Evolutionary conservation across 495 filamentous ascomycete genomes (phyloP), one percentile per base, ranked within the genome.

Genomic region (Apodospora peruviana): DNA sequence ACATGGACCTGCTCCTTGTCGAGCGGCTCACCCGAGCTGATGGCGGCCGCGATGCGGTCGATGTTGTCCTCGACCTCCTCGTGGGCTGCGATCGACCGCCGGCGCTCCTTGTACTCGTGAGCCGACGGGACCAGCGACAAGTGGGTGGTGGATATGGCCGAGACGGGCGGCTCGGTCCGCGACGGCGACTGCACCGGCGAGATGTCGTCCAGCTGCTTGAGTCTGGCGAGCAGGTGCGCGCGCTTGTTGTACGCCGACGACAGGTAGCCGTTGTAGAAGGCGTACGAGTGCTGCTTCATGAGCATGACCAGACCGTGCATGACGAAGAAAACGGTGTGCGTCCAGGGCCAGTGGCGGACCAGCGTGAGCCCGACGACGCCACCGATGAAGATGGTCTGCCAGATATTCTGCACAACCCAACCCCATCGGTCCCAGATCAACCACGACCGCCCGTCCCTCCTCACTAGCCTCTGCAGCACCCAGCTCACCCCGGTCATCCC

Each of bases 261-360:
- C 23, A 90, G 66, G 52, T 89, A 75, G 4, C 86, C 86, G 56
- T 89, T 90, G 60, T 87, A 89, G 49, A 85, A 85, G 2, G 80
- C 76, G 59, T 86, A 88, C 42, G 80, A 85, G 58, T 89, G 86
- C 59, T 85, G 82, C 65, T 90, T 90, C 86, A 90, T 89, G 40
- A 88, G 51, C 75, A 88, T 82, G 1, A 82, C 79, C 17, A 87
- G 55, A 14, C 75, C 78, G 56, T 90, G 86, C 39, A 90, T 68
- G 3, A 87, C 81, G 24, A 86, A 83, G 62, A 85, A 89, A 21
- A 88, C 66, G 20, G 71, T 74, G 32, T 70, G 85, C 23, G 87
- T 85, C 86, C 86, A 90, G 17, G 83, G 81, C 86, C 86, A 90
- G 38, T 86, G 80, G 3, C 83, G 70, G 56, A 80, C 71, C 44